Base-by-base conservation (phyloP, 768 basidiomycete species). In the Kockovaella imperatae region DNA sequence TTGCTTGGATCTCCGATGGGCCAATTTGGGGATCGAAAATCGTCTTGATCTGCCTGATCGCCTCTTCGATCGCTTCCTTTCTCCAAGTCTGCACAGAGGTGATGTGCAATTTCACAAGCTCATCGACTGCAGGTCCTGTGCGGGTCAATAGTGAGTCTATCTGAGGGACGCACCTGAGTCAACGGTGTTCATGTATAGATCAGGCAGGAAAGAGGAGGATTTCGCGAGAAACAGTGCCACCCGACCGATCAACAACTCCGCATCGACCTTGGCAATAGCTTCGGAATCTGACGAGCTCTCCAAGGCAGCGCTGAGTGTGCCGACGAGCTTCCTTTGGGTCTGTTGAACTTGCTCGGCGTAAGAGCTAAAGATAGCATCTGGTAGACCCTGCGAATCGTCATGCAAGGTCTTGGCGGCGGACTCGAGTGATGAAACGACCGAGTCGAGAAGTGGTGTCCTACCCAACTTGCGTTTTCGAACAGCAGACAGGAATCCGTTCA, bases 401-500 rank as follows among this genome's bases (percentile, higher is more conserved):
- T 55, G 47, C 20, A 67, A 35, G n/a, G 41, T 43, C 25, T 18
- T 34, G 14, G 64, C 61, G 10, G 31, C 18, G 2, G n/a, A 26
- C 30, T 67, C 65, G 2, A 63, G 41, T 4, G 29, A 21, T 14
- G 10, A 25, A 8, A 67, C 30, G 5, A 59, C 54, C 8, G 17
- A 3, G 36, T 67, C 65, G 34, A 67, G 56, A 2, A 45, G 25
- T 5, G 62, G 57, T 5, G 62, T 67, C 11, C 65, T 54, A 14
- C 31, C 41, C 2, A 45, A 29, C 7, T 45, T 47, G 2, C 59
- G 35, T 23, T 57, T 57, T 15, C 52, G 44, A 2, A 67, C 25
- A 10, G 45, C 36, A 1, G 49, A 18, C 18, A 59, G 35, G 48
- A 64, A 67, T 17, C 30, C 28, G 6, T 28, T 35, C 42, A 67